Evolutionary conservation across 1,139 yeast species (phyloP).

Genomic region (Taiozyma sp.): DNA sequence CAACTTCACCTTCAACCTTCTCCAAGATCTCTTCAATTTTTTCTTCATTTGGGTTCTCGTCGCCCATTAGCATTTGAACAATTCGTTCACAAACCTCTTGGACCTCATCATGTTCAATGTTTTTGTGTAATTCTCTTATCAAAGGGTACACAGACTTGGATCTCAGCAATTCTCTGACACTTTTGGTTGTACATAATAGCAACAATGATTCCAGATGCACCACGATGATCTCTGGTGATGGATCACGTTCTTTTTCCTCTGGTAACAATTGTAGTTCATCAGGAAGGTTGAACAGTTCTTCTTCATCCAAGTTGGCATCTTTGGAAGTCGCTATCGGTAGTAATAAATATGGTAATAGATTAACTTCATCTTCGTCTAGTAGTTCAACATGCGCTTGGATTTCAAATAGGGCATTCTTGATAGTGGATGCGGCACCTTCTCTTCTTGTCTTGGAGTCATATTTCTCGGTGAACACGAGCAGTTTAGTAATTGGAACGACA

Average conservation of each 20-base stretch:
- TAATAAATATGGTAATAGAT: conserved; percentile 74
- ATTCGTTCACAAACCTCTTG: conserved; percentile 65
- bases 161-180: conserved; percentile 70
- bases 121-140: conserved; percentile 78
- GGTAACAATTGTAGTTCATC: conserved; percentile 82
- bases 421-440: conserved; percentile 90
- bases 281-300: conserved; percentile 83
- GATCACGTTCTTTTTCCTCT: conserved; percentile 73
- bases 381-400: conserved; percentile 58
- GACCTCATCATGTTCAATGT: conserved; percentile 55
- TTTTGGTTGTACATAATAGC: conserved; percentile 68
- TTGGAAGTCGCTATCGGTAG: conserved; percentile 85
- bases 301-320: conserved; percentile 59
- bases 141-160: conserved; percentile 76
- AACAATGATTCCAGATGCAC: conserved; percentile 74
- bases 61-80: conserved; percentile 89
- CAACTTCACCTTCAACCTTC: conserved; percentile 23
- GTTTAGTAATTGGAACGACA: conserved; percentile 78
- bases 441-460: conserved; percentile 75
- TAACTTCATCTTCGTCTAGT: conserved; percentile 54
- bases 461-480: conserved; percentile 79
- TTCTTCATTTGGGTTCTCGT: conserved; percentile 54
- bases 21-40: conserved; percentile 49
- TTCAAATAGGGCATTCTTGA: conserved; percentile 85
- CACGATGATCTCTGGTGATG: conserved; percentile 55